These are phyloP conservation scores for Trichophyton schoenleinii DNA, from an alignment of 2,329 filamentous ascomycete species.

Conservation along the genomic window DNA sequence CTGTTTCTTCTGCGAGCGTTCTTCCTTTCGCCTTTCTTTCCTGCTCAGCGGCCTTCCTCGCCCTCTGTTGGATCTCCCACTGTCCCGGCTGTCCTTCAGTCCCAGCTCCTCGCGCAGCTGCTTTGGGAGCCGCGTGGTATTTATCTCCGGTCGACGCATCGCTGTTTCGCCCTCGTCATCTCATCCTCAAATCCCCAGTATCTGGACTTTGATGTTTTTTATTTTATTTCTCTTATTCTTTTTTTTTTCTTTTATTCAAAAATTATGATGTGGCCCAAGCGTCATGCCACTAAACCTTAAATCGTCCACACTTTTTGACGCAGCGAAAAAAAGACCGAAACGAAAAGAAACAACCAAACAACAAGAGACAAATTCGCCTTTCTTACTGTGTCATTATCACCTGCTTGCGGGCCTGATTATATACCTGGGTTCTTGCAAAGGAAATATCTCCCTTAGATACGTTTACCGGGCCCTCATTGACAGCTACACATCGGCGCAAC, in stretches of 20 bases:
- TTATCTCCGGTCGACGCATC: conserved; percentile 28
- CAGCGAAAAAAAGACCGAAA: neutral
- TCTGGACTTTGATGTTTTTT: neutral
- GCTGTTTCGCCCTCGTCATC: conserved; percentile 6
- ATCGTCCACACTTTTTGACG: neutral
- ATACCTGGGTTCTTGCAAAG: neutral
- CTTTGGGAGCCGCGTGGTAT: conserved; percentile 32
- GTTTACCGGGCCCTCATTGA: neutral
- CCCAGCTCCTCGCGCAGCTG: conserved; percentile 30
- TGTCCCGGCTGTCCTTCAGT: conserved; percentile 20
- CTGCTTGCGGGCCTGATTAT: neutral
- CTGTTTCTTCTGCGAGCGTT: conserved; percentile 49
- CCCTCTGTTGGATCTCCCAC: conserved; percentile 14
- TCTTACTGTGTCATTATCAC: neutral
- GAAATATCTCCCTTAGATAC: neutral
- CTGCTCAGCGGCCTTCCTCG: conserved; percentile 27
- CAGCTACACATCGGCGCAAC: conserved; percentile 3
- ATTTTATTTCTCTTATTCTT: neutral
- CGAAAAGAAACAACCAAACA: neutral
- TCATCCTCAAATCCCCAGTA: neutral
- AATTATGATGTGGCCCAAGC: conserved; percentile 13
- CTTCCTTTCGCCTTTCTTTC: conserved; percentile 56
- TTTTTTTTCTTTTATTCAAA: conserved; percentile 3
- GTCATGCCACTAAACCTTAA: conserved; percentile 6
- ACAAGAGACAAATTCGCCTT: neutral